Conservation (phyloP, 1,284 basidiomycete species). For the Leccinum pachyderme region DNA sequence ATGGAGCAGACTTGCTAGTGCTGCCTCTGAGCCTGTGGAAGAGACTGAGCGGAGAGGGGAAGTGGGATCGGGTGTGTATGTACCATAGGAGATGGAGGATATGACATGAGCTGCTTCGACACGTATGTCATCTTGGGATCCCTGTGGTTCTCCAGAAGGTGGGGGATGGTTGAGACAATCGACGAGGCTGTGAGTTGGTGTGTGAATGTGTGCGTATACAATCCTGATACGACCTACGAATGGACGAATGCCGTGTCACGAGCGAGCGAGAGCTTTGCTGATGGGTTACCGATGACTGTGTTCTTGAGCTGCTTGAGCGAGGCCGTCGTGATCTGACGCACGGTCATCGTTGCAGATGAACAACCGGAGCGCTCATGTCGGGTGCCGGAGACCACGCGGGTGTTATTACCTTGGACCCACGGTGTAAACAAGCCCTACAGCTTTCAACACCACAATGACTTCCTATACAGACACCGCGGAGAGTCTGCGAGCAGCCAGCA, state of each 20-base stretch:
- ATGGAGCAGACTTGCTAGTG: constrained; percentile 54
- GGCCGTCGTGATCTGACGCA: constrained; percentile 37
- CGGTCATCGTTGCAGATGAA: constrained; percentile 30
- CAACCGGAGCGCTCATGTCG: constrained; percentile 10
- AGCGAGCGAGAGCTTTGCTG: constrained; percentile 58
- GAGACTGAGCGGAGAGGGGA: not conserved
- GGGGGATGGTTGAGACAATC: constrained; percentile 49
- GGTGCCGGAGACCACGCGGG: constrained; percentile 9
- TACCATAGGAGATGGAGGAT: constrained; percentile 66
- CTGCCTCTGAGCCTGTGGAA: constrained; percentile 53
- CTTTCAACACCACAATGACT: constrained; percentile 4
- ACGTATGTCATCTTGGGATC: constrained; percentile 48
- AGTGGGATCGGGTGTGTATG: not conserved
- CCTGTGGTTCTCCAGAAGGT: constrained; percentile 34
- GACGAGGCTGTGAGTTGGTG: constrained; percentile 45
- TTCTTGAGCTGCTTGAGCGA: constrained; percentile 68
- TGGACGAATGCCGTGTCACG: constrained; percentile 52
- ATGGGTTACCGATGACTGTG: constrained; percentile 70
- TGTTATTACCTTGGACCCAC: not conserved
- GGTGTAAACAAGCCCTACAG: not conserved
- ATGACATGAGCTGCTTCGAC: constrained; percentile 73
- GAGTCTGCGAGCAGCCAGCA: constrained; percentile 49
- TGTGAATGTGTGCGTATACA: not conserved
- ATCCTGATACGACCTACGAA: constrained; percentile 40
- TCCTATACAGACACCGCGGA: constrained; percentile 29